Evolutionary conservation across 2,329 filamentous ascomycete species (phyloP).

Genomic region (Karstenula rhodostoma): DNA sequence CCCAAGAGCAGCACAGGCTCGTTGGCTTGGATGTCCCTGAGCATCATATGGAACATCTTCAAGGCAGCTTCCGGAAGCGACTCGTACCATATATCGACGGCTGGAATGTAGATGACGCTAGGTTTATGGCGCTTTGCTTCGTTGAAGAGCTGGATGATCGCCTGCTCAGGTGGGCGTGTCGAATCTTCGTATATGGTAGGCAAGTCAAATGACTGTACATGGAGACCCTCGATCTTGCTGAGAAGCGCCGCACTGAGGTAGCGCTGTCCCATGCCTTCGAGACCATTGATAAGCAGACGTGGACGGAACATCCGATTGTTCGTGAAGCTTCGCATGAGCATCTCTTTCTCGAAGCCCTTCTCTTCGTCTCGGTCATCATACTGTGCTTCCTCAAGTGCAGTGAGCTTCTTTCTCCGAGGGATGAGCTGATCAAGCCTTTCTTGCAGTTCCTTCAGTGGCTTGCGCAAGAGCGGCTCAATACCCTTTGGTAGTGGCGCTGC

Average conservation of each 20-base stretch:
- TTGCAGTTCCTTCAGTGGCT: conserved; percentile 75
- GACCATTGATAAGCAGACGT: conserved; percentile 82
- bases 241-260: conserved; percentile 87
- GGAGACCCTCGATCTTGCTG: conserved; percentile 90
- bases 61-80: conserved; percentile 72
- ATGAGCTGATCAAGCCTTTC: conserved; percentile 76
- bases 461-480: conserved; percentile 81
- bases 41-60: conserved; percentile 81
- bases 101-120: conserved; percentile 92
- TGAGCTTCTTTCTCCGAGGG: conserved; percentile 84
- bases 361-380: conserved; percentile 87
- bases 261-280: conserved; percentile 88
- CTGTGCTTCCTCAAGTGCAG: conserved; percentile 92
- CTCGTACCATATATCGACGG: conserved; percentile 86
- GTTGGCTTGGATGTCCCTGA: conserved; percentile 84
- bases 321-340: conserved; percentile 76
- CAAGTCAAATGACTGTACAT: conserved; percentile 94
- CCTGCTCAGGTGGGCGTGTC: conserved; percentile 82
- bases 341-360: conserved; percentile 84
- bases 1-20: conserved; percentile 89
- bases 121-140: conserved; percentile 95
- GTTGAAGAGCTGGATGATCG: conserved; percentile 87
- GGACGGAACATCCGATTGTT: conserved; percentile 87
- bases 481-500: conserved; percentile 80
- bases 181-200: conserved; percentile 85